Evolutionary conservation across 225 moss, liverwort and hornwort species (phyloP).

Genomic region (Polytrichum formosum): DNA sequence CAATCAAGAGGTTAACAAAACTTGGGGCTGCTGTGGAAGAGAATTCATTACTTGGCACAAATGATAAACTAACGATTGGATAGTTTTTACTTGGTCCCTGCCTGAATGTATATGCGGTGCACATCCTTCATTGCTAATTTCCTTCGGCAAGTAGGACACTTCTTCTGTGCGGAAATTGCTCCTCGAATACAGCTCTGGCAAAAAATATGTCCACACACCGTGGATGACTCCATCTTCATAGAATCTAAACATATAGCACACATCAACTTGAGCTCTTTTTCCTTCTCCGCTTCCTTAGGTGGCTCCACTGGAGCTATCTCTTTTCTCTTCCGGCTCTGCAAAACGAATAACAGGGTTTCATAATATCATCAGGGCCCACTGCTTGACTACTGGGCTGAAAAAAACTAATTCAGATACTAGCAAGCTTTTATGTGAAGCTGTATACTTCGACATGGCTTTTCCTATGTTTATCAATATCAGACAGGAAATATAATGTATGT

Average conservation of each 20-base stretch:
- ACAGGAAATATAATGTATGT: too few species aligned
- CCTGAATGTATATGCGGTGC: conserved; percentile 77
- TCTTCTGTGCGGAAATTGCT: conserved; percentile 76
- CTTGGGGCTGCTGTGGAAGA: neutral
- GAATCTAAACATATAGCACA: conserved; percentile 90
- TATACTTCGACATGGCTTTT: too few species aligned
- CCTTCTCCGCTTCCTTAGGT: conserved; percentile 28
- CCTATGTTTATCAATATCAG: too few species aligned
- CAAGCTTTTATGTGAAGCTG: neutral
- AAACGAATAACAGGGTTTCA: neutral
- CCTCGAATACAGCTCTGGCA: conserved; percentile 71
- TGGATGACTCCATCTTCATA: conserved; percentile 92
- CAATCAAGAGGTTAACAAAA: neutral
- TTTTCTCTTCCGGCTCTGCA: conserved; percentile 14
- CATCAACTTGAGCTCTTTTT: conserved; percentile 51
- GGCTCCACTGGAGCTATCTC: conserved; percentile 11
- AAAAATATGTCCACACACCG: conserved; percentile 88
- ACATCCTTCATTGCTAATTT: conserved; percentile 50
- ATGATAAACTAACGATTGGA: neutral
- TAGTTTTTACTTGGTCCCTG: neutral
- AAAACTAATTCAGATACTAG: neutral
- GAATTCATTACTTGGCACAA: neutral
- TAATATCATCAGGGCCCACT: too few species aligned
- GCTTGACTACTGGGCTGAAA: too few species aligned
- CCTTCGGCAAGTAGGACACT: conserved; percentile 86